Percentiles rank a stretch among this genome's conserved stretches.
phyloP scores from a whole-genome alignment of 768 basidiomycete genomes.

The Megacollybia marginata region DNA sequence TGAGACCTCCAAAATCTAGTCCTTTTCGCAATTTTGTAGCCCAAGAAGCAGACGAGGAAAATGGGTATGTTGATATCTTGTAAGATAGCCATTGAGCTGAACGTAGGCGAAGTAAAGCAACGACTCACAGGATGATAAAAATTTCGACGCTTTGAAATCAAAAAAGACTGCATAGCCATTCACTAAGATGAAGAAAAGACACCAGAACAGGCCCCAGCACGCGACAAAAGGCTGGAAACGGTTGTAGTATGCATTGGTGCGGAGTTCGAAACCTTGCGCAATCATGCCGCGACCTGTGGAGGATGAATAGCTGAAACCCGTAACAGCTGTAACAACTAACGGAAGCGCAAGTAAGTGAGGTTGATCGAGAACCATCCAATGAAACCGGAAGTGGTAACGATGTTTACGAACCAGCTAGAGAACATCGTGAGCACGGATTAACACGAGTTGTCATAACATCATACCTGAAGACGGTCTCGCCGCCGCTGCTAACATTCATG shows the following conservation, averaged over 20 bases:
- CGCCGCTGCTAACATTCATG: slow-evolving; percentile 55
- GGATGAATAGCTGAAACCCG: not conserved
- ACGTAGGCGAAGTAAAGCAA: slow-evolving; percentile 18
- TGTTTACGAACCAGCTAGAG: slow-evolving; percentile 58
- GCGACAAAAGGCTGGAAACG: slow-evolving; percentile 58
- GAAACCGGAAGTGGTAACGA: slow-evolving; percentile 64
- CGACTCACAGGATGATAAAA: slow-evolving; percentile 38
- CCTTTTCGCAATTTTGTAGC: slow-evolving; percentile 33
- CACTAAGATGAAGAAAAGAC: slow-evolving; percentile 46
- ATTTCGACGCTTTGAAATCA: slow-evolving; percentile 46
- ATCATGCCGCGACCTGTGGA: slow-evolving; percentile 49
- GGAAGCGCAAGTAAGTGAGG: slow-evolving; percentile 66
- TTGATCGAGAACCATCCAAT: slow-evolving; percentile 63
- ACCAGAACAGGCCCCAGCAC: slow-evolving; percentile 68
- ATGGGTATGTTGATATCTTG: slow-evolving; percentile 43
- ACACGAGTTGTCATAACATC: slow-evolving; percentile 5
- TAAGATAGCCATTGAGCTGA: slow-evolving; percentile 22
- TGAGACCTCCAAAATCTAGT: slow-evolving; percentile 46
- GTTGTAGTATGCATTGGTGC: slow-evolving; percentile 55
- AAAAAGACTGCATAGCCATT: slow-evolving; percentile 58
- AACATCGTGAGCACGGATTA: not conserved
- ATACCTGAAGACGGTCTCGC: slow-evolving; percentile 52
- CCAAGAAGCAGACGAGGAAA: slow-evolving; percentile 32
- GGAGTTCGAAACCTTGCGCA: slow-evolving; percentile 58
- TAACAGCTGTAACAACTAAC: slow-evolving; percentile 28